A percentile compares a stretch with the other conserved stretches of the same genome.
These are phyloP conservation scores for Ophiocordyceps robertsii DNA, from an alignment of 2,329 filamentous ascomycete genomes.

Conservation along the genomic window DNA sequence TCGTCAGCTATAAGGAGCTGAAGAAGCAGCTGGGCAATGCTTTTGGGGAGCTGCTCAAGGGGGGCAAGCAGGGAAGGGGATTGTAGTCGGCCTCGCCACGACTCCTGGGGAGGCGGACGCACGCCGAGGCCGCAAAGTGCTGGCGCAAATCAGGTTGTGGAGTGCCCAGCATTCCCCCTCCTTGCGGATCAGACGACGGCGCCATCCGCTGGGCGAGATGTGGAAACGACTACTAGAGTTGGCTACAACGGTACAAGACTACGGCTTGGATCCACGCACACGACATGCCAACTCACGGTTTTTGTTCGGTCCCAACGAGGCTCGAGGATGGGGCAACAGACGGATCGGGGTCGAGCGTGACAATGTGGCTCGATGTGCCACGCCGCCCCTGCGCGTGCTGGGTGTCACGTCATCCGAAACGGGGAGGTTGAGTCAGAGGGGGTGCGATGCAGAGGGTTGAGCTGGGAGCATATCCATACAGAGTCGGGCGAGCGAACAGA, in stretches of 20 bases:
- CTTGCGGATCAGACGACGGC: too few species aligned
- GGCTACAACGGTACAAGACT: neutral
- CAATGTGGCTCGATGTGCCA: neutral
- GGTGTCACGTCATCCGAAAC: neutral
- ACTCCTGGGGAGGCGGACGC: too few species aligned
- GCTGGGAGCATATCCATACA: neutral
- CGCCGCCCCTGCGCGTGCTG: neutral
- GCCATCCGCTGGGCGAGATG: neutral
- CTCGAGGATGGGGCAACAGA: neutral
- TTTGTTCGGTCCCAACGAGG: neutral
- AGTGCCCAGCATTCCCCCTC: too few species aligned
- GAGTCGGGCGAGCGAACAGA: neutral
- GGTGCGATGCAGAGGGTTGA: neutral
- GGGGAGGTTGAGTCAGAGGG: neutral
- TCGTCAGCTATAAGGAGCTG: conserved; percentile 83
- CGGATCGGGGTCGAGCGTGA: neutral
- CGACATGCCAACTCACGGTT: too few species aligned
- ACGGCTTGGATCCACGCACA: neutral
- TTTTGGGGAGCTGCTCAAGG: conserved; percentile 45
- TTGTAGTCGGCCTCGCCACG: conserved; percentile 13
- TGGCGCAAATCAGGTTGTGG: too few species aligned
- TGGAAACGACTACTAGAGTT: neutral
- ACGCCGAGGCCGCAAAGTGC: too few species aligned
- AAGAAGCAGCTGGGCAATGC: conserved; percentile 49
- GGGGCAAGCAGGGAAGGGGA: conserved; percentile 20